Conservation (phyloP, 2,329 filamentous ascomycete species). For the Talaromyces sp. region DNA sequence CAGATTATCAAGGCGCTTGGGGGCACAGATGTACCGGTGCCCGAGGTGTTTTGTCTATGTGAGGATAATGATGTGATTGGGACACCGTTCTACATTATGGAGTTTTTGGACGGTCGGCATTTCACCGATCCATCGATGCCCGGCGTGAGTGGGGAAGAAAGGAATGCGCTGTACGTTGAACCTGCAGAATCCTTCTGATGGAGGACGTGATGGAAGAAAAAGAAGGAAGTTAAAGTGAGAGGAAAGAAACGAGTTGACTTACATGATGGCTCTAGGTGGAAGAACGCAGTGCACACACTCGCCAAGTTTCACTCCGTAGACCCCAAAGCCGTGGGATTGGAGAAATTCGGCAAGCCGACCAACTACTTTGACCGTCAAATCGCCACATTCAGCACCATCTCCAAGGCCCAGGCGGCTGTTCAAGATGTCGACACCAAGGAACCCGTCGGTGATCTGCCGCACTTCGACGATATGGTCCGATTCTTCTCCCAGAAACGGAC, state of each 20-base stretch:
- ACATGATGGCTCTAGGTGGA: conserved; percentile 63
- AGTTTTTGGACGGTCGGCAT: conserved; percentile 90
- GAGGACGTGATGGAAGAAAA: not conserved
- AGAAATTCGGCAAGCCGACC: conserved; percentile 69
- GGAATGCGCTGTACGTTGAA: conserved; percentile 66
- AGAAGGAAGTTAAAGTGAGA: not conserved
- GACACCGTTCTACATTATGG: conserved; percentile 96
- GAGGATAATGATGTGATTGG: conserved; percentile 79
- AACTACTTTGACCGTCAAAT: conserved; percentile 89
- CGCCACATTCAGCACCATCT: conserved; percentile 78
- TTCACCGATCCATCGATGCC: conserved; percentile 87
- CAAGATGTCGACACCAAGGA: conserved; percentile 75
- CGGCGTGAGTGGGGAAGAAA: conserved; percentile 66
- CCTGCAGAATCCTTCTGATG: not conserved
- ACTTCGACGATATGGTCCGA: conserved; percentile 75
- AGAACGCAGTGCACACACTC: conserved; percentile 77
- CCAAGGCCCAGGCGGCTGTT: conserved; percentile 72
- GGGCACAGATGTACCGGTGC: conserved; percentile 80
- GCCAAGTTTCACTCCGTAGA: conserved; percentile 81
- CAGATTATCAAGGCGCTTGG: conserved; percentile 83
- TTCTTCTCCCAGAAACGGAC: conserved; percentile 72
- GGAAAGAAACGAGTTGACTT: conserved; percentile 2
- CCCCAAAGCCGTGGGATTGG: conserved; percentile 67
- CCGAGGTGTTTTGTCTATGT: conserved; percentile 80
- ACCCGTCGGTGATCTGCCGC: conserved; percentile 78